A percentile compares a stretch with the other conserved stretches of the same genome.
Conservation (phyloP, 352 stramenopile species). For the Poterioochromonas sp. region DNA sequence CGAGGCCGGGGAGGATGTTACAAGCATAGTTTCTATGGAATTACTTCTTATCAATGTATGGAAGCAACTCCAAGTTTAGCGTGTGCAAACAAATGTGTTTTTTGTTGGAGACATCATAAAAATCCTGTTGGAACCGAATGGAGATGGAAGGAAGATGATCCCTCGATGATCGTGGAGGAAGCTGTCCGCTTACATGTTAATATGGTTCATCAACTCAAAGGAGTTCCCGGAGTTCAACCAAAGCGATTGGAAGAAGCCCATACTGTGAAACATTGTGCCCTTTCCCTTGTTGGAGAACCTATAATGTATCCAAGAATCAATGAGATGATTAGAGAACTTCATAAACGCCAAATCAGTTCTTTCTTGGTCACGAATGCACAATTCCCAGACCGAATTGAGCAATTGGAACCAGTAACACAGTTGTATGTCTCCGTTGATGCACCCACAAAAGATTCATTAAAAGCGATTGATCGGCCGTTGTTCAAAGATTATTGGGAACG, state of each 20-base stretch:
- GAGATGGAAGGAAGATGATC: slow-evolving; percentile 92
- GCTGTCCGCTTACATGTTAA: slow-evolving; percentile 65
- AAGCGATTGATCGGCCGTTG: slow-evolving; percentile 55
- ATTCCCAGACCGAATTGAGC: slow-evolving; percentile 89
- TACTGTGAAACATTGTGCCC: slow-evolving; percentile 86
- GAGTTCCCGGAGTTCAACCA: slow-evolving; percentile 82
- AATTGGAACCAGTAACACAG: slow-evolving; percentile 90
- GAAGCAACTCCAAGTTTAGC: slow-evolving; percentile 91
- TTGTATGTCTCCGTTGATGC: slow-evolving; percentile 97
- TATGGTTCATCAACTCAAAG: slow-evolving; percentile 88
- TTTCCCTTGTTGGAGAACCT: slow-evolving; percentile 74
- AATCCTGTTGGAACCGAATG: slow-evolving; percentile 94
- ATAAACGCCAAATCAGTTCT: slow-evolving; percentile 84
- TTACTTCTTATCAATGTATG: slow-evolving; percentile 98
- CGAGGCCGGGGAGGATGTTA: slow-evolving; percentile 86
- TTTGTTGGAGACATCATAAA: slow-evolving; percentile 98
- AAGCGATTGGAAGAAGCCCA: slow-evolving; percentile 82
- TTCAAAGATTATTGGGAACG: slow-evolving; percentile 89
- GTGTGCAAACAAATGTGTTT: slow-evolving; percentile 95
- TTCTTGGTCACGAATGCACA: slow-evolving; percentile 98
- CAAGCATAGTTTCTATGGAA: slow-evolving; percentile 99
- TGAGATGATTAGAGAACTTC: slow-evolving; percentile 86
- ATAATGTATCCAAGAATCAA: slow-evolving; percentile 99
- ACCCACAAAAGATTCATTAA: slow-evolving; percentile 83
- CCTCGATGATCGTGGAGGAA: slow-evolving; percentile 82